Conservation (phyloP, 2,329 filamentous ascomycete species). For the Chaetomium sp. region DNA sequence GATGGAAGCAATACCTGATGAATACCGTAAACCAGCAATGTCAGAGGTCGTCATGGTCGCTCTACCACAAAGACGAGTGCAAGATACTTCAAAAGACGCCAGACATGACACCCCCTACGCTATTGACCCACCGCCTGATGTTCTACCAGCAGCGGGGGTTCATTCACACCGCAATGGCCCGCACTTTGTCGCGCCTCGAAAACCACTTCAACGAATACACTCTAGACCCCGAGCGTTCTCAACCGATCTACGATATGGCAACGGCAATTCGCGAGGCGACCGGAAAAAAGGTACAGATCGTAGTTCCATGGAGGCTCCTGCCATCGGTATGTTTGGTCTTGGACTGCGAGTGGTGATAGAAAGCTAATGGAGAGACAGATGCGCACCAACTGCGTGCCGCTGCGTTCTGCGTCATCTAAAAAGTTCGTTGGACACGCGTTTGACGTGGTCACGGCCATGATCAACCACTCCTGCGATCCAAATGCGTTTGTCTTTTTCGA, state of each 20-base stretch:
- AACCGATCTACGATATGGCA: conserved; percentile 24
- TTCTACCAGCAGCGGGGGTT: conserved; percentile 34
- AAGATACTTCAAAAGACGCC: conserved; percentile 31
- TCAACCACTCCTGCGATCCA: conserved; percentile 44
- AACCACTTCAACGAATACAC: conserved; percentile 34
- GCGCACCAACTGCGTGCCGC: conserved; percentile 35
- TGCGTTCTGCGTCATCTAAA: conserved; percentile 32
- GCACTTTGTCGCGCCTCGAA: conserved; percentile 32
- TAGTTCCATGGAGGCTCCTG: conserved; percentile 29
- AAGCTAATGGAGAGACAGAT: conserved; percentile 31
- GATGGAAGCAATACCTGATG: neutral
- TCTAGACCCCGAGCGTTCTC: conserved; percentile 20
- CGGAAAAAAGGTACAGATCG: conserved; percentile 21
- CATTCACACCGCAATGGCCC: conserved; percentile 29
- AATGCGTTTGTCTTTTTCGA: conserved; percentile 42
- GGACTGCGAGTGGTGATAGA: neutral
- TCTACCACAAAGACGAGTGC: conserved; percentile 41
- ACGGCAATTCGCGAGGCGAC: conserved; percentile 24
- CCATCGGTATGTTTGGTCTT: conserved; percentile 30
- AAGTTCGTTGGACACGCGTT: conserved; percentile 37
- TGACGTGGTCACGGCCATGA: conserved; percentile 38
- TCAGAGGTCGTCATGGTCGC: conserved; percentile 37
- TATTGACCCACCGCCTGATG: conserved; percentile 36
- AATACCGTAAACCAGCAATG: conserved; percentile 32
- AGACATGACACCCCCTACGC: conserved; percentile 25